Conservation (phyloP, 2,329 filamentous ascomycete genomes). For the Davidsoniella australis region DNA sequence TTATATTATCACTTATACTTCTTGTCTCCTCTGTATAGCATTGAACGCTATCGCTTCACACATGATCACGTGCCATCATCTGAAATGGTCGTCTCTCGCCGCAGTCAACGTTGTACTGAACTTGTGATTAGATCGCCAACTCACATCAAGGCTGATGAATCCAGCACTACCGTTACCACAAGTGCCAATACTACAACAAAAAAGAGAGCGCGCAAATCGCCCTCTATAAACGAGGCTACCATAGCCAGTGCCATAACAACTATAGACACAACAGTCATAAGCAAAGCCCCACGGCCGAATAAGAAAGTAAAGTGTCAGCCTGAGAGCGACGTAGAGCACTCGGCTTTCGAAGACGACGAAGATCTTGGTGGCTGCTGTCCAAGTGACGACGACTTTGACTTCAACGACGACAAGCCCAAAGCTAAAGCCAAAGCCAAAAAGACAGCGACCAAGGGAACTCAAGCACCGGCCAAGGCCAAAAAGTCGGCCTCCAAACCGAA, state of each 20-base stretch:
- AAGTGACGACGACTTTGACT: constrained; percentile 10
- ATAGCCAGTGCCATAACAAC: neutral
- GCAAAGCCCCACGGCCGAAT: neutral
- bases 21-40: too few relatives aligned
- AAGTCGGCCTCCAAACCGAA: neutral
- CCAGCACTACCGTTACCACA: neutral
- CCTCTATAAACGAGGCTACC: neutral
- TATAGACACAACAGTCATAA: neutral
- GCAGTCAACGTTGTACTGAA: neutral
- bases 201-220: neutral
- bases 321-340: constrained; percentile 1
- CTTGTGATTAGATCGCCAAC: neutral
- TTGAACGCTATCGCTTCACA: too few relatives aligned
- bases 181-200: neutral
- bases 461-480: neutral
- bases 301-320: constrained; percentile 1
- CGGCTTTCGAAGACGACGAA: constrained; percentile 8
- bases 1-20: too few relatives aligned
- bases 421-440: neutral
- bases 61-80: neutral
- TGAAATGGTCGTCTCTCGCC: constrained; percentile 1
- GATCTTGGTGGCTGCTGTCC: constrained; percentile 6
- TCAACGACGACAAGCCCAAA: neutral
- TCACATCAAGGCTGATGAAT: neutral
- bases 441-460: neutral